Conservation (phyloP, 2,329 filamentous ascomycete species). For the Colletotrichum plurivorum region DNA sequence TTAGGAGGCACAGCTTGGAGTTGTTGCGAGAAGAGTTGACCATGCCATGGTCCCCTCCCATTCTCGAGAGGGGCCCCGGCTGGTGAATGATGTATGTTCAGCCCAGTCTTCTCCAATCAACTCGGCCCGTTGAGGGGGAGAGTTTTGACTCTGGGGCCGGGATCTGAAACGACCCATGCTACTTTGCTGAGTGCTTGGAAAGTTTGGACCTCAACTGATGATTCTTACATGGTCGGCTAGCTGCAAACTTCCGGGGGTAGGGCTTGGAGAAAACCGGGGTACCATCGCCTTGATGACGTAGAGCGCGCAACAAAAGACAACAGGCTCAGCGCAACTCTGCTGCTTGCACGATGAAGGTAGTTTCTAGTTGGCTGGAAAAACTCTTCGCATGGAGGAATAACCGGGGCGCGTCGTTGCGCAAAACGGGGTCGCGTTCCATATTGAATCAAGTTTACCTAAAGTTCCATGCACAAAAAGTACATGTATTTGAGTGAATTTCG, state of each 20-base stretch:
- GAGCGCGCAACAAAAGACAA: not conserved
- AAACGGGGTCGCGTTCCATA: conserved; percentile 25
- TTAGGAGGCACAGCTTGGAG: conserved; percentile 8
- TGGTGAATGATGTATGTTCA: conserved; percentile 14
- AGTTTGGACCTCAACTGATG: conserved; percentile 8
- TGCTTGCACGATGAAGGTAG: not conserved
- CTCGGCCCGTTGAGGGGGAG: not conserved
- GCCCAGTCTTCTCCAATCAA: conserved; percentile 31
- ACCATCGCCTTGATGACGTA: conserved; percentile 11
- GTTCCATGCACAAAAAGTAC: conserved; percentile 12
- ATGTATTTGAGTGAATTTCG: not conserved
- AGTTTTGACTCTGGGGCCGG: conserved; percentile 27
- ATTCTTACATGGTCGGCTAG: conserved; percentile 11
- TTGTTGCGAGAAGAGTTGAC: not conserved
- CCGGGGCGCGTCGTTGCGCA: conserved; percentile 16
- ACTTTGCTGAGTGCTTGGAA: not conserved
- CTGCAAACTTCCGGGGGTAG: conserved; percentile 4
- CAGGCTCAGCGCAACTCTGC: not conserved
- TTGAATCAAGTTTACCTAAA: conserved; percentile 23
- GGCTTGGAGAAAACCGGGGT: conserved; percentile 11
- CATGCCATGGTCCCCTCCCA: not conserved
- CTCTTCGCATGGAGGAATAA: conserved; percentile 21
- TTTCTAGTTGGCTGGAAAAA: conserved; percentile 9
- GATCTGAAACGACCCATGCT: conserved; percentile 9
- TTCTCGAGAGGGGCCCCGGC: conserved; percentile 20